Evolutionary conservation across 768 basidiomycete genomes (phyloP), one percentile per base, ranked within the genome.

Genomic region (Termitomyces sp.): DNA sequence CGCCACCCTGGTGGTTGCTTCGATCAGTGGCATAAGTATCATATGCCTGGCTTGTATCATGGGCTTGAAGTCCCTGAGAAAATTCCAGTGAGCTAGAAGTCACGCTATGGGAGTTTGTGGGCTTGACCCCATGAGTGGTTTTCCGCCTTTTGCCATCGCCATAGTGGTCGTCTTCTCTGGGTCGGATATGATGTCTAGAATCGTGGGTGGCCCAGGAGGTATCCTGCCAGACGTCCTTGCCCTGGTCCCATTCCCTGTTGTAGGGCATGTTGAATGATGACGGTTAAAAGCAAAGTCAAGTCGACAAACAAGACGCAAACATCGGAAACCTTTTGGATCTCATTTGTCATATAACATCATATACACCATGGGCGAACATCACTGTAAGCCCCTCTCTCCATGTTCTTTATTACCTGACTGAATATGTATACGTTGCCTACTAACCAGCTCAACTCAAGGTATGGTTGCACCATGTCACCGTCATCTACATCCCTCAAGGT

Each of bases 231-330:
- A 70, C 33, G 48, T 85, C 81, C 72, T 91, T 92, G 54, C 89
- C 91, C 71, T 81, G 81, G 75, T 92, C 90, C 91, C 92, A 93
- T 78, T 93, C 90, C 63, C 92, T 85, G 73, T 88, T 88, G 73
- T 87, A 83, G 52, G 87, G 79, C 89, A 91, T 89, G 72, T 49
- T 58, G 49, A 60, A 61, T 61, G 65, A 70, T 68, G 66, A 70
- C 69, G 58, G 65, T 66, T 70, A 70, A 67, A 64, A 55, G 65
- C 63, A 76, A 77, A 75, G 73, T 76, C 69, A 53, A n/a, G 24
- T 55, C 63, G 42, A 72, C 67, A 76, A 76, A 75, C 68, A 74
- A 75, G 63, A 51, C 63, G 60, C 66, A 60, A 60, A 64, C 65
- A 60, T 57, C 63, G 56, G 58, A 66, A 61, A 69, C 27, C 64